phyloP scores from a whole-genome alignment of 139 green algal species.

The Gonium pectorale region DNA sequence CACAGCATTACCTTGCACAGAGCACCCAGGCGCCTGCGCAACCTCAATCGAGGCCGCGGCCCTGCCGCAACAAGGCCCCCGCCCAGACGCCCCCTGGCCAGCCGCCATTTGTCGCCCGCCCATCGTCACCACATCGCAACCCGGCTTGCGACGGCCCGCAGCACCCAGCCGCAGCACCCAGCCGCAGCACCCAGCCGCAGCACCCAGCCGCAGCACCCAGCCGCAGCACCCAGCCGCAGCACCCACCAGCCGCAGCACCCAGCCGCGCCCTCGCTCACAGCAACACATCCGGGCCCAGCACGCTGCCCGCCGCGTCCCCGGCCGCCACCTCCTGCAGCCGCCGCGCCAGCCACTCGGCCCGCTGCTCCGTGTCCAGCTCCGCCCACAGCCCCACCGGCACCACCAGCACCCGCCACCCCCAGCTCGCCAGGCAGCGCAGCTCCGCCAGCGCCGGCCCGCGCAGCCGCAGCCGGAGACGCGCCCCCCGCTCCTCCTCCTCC shows the following conservation, averaged over 20 bases:
- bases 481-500: neutral
- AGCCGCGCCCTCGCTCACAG: neutral
- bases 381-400: conserved; percentile 17
- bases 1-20: no score
- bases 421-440: conserved; percentile 27
- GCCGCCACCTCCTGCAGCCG: conserved; percentile 3
- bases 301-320: neutral
- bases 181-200: no score
- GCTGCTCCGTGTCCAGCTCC: neutral
- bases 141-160: no score
- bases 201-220: no score
- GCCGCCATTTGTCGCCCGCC: no score
- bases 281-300: neutral
- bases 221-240: no score
- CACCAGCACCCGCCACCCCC: conserved; percentile 36
- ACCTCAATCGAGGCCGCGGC: no score
- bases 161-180: no score
- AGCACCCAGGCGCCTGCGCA: no score
- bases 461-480: neutral
- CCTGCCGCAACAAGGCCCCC: no score
- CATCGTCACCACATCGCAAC: no score
- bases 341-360: neutral
- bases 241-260: neutral
- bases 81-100: no score
- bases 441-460: conserved; percentile 14